Evolutionary conservation across 768 basidiomycete species (phyloP), one percentile per base, ranked within the genome.

Genomic region (Agrocybe praecox): DNA sequence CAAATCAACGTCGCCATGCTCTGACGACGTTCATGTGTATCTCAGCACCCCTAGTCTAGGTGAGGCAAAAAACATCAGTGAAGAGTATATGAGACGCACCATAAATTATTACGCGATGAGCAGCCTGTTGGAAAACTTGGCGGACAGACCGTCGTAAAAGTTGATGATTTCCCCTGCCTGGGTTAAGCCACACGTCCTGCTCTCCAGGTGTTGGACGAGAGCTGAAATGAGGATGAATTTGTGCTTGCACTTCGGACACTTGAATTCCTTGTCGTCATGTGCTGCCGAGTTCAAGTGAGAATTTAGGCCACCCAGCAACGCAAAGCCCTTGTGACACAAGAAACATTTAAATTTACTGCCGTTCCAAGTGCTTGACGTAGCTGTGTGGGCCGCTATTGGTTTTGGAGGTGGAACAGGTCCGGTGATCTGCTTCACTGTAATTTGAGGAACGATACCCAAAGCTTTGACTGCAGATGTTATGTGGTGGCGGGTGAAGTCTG

Each of bases 151-250:
- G 7, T 62, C 52, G 53, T 69, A 65, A 11, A 61, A 56, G 44
- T 62, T 55, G 57, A 71, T 63, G 18, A 77, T 69, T 47, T 65
- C 46, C 36, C 62, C 46, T 60, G 72, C 69, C 51, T 58, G 63
- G 15, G 72, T 66, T 2, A 76, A 54, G 2, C 72, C 72, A 56
- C 77, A 79, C 6, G 56, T 45, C 12, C 66, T 72, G 55, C 70
- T 74, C 64, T 80, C 79, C 23, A 80, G 67, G 62, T 80, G 79
- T 56, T 77, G 76, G 23, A 75, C 67, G 29, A 81, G 58, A 2
- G 65, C 76, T 8, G 76, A 78, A 23, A 79, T 65, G 34, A 74
- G 60, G 23, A 64, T 67, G 58, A 72, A 76, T 57, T 67, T 56
- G 34, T 18, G 61, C 47, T 63, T 62, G 62, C 79, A 80, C 57